Conservation (phyloP, 2,329 filamentous ascomycete genomes). For the Ceratocystis cacaofunesta region DNA sequence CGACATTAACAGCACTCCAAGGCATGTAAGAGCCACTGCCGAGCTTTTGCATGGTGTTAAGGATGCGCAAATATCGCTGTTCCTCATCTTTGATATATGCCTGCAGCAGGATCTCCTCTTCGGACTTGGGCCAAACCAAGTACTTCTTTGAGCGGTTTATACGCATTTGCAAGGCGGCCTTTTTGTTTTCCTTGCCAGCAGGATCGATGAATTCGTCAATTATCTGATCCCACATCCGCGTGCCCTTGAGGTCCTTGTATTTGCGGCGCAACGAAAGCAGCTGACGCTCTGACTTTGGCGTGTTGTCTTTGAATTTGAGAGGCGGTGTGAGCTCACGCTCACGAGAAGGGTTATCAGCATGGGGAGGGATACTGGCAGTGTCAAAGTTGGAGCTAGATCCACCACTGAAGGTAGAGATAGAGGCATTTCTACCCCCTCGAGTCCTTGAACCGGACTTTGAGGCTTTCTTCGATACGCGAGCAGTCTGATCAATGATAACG, state of each 20-base stretch:
- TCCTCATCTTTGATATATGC: slow-evolving; percentile 30
- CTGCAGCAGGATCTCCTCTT: slow-evolving; percentile 31
- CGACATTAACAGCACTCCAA: slow-evolving; percentile 36
- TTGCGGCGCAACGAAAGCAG: slow-evolving; percentile 36
- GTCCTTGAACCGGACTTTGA: not conserved
- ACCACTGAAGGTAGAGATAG: not conserved
- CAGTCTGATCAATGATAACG: not conserved
- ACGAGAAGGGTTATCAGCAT: slow-evolving; percentile 28
- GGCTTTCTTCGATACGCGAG: not conserved
- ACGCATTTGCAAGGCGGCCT: slow-evolving; percentile 43
- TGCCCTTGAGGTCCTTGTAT: slow-evolving; percentile 34
- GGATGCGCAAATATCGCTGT: slow-evolving; percentile 30
- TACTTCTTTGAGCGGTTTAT: slow-evolving; percentile 37
- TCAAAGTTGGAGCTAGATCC: slow-evolving; percentile 31
- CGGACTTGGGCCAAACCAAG: slow-evolving; percentile 32
- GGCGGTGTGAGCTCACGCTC: slow-evolving; percentile 15
- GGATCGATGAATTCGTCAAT: slow-evolving; percentile 27
- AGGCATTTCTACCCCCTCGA: not conserved
- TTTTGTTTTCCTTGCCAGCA: slow-evolving; percentile 28
- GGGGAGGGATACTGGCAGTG: slow-evolving; percentile 36
- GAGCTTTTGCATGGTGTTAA: slow-evolving; percentile 33
- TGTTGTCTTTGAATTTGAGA: slow-evolving; percentile 30
- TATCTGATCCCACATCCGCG: slow-evolving; percentile 45
- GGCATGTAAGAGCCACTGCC: slow-evolving; percentile 35
- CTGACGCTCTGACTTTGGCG: slow-evolving; percentile 34